Evolutionary conservation across 148 eudicot species (phyloP), one percentile per base, ranked within the genome.

Genomic region (Persicaria tinctoria): DNA sequence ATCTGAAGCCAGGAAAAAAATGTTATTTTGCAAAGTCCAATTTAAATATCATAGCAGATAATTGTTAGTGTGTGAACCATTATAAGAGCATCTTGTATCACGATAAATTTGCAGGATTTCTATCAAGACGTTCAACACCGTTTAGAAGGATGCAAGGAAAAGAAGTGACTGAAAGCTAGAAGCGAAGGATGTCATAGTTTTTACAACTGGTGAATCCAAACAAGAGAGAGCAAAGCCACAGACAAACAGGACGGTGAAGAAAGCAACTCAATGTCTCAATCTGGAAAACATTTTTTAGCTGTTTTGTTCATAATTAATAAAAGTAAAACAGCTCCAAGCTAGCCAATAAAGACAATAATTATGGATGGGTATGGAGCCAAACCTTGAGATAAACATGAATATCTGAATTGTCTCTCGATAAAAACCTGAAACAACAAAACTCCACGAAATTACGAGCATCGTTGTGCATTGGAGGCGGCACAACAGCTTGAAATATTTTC

Each of bases 401-500:
- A 76, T 89, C 90, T 83, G 91, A 88, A 86, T 69, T 82, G 79
- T 91, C 93, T 79, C 89, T 87, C 2, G 97, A 91, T 84, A 93
- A 86, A 85, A 89, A 93, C 83, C 97, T 88, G 81, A 89, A 93
- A 87, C 94, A 93, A 79, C 94, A 91, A 80, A 91, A 93, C 75
- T 93, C 98, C 80, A 91, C 97, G 75, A 91, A 84, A 84, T 86
- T 86, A 75, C 92, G 97, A 49, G 88, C 89, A 76, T 93, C 89
- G 70, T 74, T 87, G 79, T 85, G 80, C 45, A 86, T 81, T 72
- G 89, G 80, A 85, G 86, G 85, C 41, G 97, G 83, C 72, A 89
- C 92, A 77, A 91, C 91, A 55, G 91, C 85, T 79, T 83, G 87
- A 57, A 91, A 93, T 79, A 93, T 82, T 74, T 82, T 91, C 85